Conservation (phyloP, 192 early-diverging fungal genomes). For the Haplosporangium gracile region DNA sequence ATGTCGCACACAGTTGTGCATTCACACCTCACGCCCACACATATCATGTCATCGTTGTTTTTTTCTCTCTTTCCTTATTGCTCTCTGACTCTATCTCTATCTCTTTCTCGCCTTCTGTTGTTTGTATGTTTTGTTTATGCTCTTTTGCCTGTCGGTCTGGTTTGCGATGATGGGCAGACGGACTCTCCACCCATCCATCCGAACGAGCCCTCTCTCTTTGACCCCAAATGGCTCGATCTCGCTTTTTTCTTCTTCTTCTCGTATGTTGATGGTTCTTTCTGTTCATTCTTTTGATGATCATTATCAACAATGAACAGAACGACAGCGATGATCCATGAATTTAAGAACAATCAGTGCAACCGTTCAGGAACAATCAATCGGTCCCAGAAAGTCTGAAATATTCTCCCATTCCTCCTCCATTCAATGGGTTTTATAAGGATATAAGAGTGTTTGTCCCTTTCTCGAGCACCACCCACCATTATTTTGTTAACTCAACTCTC, state of each 20-base stretch:
- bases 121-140: not conserved
- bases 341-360: constrained; percentile 3
- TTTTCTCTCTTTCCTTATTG: not conserved
- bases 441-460: no score
- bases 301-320: not conserved
- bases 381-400: not conserved
- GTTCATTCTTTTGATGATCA: constrained; percentile 16
- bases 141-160: no score
- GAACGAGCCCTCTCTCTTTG: not conserved
- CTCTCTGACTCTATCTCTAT: constrained; percentile 9
- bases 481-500: no score
- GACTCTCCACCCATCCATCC: not conserved
- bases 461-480: no score
- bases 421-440: no score
- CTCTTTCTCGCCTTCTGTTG: not conserved
- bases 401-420: not conserved
- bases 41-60: not conserved
- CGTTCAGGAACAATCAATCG: not conserved
- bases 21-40: constrained; percentile 2
- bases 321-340: not conserved
- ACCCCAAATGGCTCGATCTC: constrained; percentile 8
- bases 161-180: not conserved
- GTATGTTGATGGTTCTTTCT: not conserved
- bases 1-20: constrained; percentile 13
- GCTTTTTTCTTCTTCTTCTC: not conserved